These are phyloP conservation scores for Fraxinus nigra DNA, from an alignment of 305 asterid genomes.

Conservation along the genomic window DNA sequence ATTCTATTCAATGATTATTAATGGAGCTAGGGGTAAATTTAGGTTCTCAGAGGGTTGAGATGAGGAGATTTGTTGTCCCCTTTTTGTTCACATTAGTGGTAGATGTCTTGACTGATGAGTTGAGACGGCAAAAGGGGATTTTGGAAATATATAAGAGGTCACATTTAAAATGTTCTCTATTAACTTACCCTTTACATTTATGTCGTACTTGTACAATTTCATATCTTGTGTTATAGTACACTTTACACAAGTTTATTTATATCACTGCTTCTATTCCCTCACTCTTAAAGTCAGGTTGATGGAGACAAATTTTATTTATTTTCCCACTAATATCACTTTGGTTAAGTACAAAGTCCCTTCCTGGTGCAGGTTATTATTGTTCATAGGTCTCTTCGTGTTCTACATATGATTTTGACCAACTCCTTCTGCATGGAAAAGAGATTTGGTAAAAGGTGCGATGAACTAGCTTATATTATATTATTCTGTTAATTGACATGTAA, in stretches of 20 bases:
- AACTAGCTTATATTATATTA: constrained; percentile 21
- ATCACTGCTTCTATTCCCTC: background rate
- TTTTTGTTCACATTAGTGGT: background rate
- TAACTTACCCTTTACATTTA: background rate
- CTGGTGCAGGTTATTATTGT: constrained; percentile 61
- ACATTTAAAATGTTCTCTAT: background rate
- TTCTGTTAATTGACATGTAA: background rate
- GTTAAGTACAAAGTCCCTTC: constrained; percentile 19
- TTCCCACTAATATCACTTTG: constrained; percentile 11
- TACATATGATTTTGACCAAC: constrained; percentile 53
- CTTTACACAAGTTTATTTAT: background rate
- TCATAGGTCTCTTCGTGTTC: constrained; percentile 62
- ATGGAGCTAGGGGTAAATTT: background rate
- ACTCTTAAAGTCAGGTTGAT: background rate
- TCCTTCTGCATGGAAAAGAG: constrained; percentile 45
- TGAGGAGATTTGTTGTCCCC: background rate
- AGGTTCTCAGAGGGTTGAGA: background rate
- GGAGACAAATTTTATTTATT: background rate
- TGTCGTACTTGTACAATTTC: background rate
- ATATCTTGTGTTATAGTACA: background rate
- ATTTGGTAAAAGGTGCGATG: constrained; percentile 46
- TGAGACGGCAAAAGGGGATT: background rate
- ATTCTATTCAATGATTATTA: background rate
- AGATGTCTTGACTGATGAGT: background rate
- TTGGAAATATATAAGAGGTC: background rate